Evolutionary conservation across 371 early-diverging fungal species (phyloP).

Genomic region (Zopfochytrium polystomum): DNA sequence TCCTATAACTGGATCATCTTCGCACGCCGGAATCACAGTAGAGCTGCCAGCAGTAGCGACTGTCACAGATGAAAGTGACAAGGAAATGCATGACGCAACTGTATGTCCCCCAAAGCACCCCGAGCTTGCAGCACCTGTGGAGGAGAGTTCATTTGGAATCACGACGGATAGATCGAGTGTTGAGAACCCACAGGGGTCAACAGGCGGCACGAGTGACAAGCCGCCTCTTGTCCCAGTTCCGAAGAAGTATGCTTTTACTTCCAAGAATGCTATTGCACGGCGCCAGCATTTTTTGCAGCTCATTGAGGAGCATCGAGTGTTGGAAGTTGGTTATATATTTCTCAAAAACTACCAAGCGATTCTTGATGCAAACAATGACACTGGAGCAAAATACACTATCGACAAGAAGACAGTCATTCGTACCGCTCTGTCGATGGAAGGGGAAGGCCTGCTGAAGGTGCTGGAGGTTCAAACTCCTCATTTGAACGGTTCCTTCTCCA

Average conservation of each 20-base stretch:
- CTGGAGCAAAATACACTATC: constrained; percentile 5
- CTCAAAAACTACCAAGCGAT: constrained; percentile 13
- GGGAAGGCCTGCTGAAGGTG: constrained; percentile 23
- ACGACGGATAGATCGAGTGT: no score
- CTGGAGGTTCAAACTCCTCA: constrained; percentile 20
- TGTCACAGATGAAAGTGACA: no score
- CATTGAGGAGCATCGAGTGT: constrained; percentile 24
- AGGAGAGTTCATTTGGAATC: background rate
- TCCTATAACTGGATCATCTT: no score
- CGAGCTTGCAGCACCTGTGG: background rate
- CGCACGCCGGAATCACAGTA: no score
- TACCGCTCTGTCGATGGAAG: constrained; percentile 21
- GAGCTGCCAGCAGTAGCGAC: no score
- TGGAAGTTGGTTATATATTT: constrained; percentile 24
- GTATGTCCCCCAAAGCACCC: background rate
- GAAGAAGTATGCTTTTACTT: background rate
- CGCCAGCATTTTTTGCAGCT: constrained; percentile 21
- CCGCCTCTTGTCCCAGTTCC: background rate
- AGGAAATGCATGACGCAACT: no score
- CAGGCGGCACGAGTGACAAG: background rate
- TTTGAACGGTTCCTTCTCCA: constrained; percentile 17
- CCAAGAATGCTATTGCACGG: constrained; percentile 16
- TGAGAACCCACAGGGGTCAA: background rate
- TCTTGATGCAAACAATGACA: background rate
- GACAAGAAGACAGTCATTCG: constrained; percentile 35